Percentiles rank a stretch among this genome's conserved stretches.
Evolutionary conservation across 306 rosid species (phyloP).

Genomic region (Fragaria nilgerrensis): DNA sequence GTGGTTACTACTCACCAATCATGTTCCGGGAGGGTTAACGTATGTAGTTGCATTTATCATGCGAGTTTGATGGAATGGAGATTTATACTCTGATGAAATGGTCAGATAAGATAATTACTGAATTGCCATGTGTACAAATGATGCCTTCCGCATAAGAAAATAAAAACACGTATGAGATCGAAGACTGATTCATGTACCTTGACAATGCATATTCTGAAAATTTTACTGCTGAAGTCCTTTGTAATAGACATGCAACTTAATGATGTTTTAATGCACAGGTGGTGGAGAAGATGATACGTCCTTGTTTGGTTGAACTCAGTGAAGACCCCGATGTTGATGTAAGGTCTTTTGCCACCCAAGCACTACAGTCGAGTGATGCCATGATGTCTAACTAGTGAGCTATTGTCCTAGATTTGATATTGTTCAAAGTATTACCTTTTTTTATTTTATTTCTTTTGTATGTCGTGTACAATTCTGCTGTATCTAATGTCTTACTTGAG

Average conservation of each 20-base stretch:
- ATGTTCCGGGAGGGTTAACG: background rate
- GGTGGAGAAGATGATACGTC: slow-evolving; percentile 82
- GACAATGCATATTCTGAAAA: background rate
- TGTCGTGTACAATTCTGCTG: background rate
- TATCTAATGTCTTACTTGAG: slow-evolving; percentile 11
- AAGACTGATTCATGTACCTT: background rate
- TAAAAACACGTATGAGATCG: no score
- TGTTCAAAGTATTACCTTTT: background rate
- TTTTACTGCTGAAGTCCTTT: background rate
- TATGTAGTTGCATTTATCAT: background rate
- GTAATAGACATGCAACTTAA: background rate
- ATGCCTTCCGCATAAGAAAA: background rate
- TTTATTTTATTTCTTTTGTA: background rate
- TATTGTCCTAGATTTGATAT: background rate
- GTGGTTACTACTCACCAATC: background rate
- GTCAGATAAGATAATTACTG: background rate
- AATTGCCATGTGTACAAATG: background rate
- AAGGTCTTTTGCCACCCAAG: slow-evolving; percentile 82
- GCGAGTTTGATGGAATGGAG: background rate
- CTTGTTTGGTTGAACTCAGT: slow-evolving; percentile 83
- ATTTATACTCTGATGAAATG: background rate
- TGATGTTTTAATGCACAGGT: slow-evolving; percentile 43
- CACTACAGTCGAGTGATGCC: slow-evolving; percentile 76
- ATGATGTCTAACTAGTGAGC: slow-evolving; percentile 75
- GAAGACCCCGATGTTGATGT: slow-evolving; percentile 98